A percentile compares a stretch with the other conserved stretches of the same genome.
Conservation (phyloP, 352 stramenopile genomes). For the Phytophthora pinifolia region DNA sequence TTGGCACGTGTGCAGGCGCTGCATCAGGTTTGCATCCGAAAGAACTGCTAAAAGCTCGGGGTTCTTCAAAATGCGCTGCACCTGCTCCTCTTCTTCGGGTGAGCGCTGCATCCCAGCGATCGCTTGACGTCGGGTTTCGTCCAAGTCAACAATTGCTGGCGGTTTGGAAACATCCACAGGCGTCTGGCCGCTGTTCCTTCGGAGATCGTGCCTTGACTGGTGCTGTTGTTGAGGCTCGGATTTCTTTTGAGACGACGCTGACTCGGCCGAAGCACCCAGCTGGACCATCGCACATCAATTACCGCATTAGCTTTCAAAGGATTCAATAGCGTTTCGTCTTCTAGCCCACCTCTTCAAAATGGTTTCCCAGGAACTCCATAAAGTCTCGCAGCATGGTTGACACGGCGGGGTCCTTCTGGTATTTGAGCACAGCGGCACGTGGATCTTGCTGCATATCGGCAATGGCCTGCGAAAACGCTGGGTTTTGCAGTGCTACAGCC, state of each 20-base stretch:
- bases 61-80: conserved; percentile 66
- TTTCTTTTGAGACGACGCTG: conserved; percentile 12
- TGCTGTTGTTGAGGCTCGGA: conserved; percentile 12
- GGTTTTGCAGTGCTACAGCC: conserved; percentile 57
- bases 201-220: background rate
- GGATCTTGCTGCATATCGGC: conserved; percentile 72
- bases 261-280: conserved; percentile 39
- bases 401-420: conserved; percentile 61
- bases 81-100: conserved; percentile 62
- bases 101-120: conserved; percentile 60
- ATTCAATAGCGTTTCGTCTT: no score
- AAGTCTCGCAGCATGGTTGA: conserved; percentile 69
- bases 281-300: conserved; percentile 1
- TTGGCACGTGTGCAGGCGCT: conserved; percentile 48
- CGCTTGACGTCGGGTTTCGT: conserved; percentile 49
- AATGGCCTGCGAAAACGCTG: conserved; percentile 66
- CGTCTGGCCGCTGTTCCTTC: background rate
- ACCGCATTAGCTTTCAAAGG: no score
- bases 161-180: conserved; percentile 1
- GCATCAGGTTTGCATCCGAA: conserved; percentile 59
- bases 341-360: conserved; percentile 71
- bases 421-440: conserved; percentile 56
- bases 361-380: conserved; percentile 64
- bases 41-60: conserved; percentile 63
- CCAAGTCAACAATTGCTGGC: conserved; percentile 60